These are phyloP conservation scores for Nepenthes gracilis DNA, from an alignment of 148 eudicot genomes.

Conservation along the genomic window DNA sequence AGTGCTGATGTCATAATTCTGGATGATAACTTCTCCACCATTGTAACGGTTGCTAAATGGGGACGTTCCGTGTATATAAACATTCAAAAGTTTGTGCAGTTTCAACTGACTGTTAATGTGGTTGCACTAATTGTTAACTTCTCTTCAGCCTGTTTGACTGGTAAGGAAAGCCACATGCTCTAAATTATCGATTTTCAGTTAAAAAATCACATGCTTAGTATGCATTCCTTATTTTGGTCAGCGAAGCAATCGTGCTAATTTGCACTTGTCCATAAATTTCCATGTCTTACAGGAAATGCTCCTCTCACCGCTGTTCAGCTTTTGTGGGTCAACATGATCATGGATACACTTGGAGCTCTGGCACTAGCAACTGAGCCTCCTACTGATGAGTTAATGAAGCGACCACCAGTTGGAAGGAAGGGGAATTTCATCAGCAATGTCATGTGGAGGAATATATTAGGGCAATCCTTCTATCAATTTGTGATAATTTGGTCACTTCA, in stretches of 20 bases:
- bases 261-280: neutral
- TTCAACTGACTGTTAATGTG: conserved; percentile 32
- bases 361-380: conserved; percentile 72
- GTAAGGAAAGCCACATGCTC: conserved; percentile 5
- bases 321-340: conserved; percentile 73
- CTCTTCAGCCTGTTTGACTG: conserved; percentile 21
- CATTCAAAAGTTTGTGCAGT: conserved; percentile 35
- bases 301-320: conserved; percentile 73
- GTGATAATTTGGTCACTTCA: conserved; percentile 51
- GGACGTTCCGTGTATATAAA: conserved; percentile 30
- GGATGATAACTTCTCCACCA: conserved; percentile 30
- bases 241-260: too few species aligned
- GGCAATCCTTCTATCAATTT: conserved; percentile 54
- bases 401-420: conserved; percentile 48
- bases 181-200: neutral
- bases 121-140: conserved; percentile 27
- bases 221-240: neutral
- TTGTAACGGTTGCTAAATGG: conserved; percentile 29
- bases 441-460: conserved; percentile 74
- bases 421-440: conserved; percentile 62
- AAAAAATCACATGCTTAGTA: neutral
- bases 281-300: conserved; percentile 32
- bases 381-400: conserved; percentile 47
- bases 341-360: conserved; percentile 72
- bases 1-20: conserved; percentile 28